Evolutionary conservation across 1,284 basidiomycete species (phyloP), one percentile per base, ranked within the genome.

Genomic region (Psilocybe mexicana): DNA sequence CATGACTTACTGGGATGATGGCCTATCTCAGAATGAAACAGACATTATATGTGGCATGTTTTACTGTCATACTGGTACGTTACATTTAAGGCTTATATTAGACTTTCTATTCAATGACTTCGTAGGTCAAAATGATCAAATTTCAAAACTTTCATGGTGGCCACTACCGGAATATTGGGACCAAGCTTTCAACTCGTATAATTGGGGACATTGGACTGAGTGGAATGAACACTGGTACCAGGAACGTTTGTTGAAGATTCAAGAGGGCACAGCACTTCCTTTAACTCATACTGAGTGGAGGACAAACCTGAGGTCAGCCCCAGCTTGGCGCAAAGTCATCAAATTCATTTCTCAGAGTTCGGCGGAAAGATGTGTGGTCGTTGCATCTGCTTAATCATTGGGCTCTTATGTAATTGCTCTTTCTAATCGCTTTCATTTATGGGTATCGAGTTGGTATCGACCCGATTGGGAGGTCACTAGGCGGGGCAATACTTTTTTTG

Each of bases 141-240:
- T 42, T 14, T 43, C 55, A 10, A 46, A 35, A 23, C 24, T 47
- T 7, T 57, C 55, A 6, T 33, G 30, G 30, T 33, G 55, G 55
- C 55, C 55, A 12, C 24, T 52, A 10, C 44, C 49, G 8, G 35
- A 18, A 30, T 45, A 57, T 8, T 57, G 55, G 55, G 26, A 52
- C 43, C 43, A 52, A 26, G 35, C 24, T 1, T 28, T 18, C 18
- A 57, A 57, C 30, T 42, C 24, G 0, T 14, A 10, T 8, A 57
- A 47, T 35, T 52, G 36, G 50, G 35, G 45, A 2, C 36, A 30
- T 23, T 57, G 55, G 55, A 57, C 50, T 24, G 55, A 52, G 28
- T 52, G 49, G 50, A 35, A 57, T 42, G 43, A 57, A 28, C 33
- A 33, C 7, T 52, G 55, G 50, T 45, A 54, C n/a, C 52, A 54